phyloP scores from a whole-genome alignment of 2,329 filamentous ascomycete genomes.

The Balansia obtecta region DNA sequence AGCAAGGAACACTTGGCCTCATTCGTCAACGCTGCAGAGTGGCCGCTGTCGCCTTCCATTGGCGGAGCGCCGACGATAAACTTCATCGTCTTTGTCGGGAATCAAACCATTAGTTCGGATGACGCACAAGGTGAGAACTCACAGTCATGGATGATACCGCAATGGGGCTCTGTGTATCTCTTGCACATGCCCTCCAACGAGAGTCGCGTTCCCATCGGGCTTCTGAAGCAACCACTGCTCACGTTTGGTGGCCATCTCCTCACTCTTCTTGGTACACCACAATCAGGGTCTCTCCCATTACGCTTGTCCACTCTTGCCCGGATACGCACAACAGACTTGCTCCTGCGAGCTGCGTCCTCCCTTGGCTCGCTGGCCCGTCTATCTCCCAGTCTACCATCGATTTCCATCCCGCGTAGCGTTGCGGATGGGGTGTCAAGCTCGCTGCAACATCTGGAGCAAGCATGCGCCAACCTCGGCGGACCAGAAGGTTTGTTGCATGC shows the following conservation, averaged over 20 bases:
- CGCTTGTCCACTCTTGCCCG: conserved; percentile 74
- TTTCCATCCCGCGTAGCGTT: conserved; percentile 80
- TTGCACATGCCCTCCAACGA: conserved; percentile 35
- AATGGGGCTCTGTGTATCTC: conserved; percentile 71
- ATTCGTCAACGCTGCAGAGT: conserved; percentile 96
- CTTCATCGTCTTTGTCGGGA: conserved; percentile 83
- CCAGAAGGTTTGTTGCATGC: conserved; percentile 65
- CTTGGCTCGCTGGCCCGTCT: conserved; percentile 86
- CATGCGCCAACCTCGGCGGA: conserved; percentile 59
- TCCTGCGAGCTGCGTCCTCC: conserved; percentile 83
- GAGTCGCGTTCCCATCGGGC: conserved; percentile 45
- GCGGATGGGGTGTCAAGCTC: conserved; percentile 75
- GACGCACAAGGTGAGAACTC: conserved; percentile 32
- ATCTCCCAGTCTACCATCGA: conserved; percentile 71
- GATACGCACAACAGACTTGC: conserved; percentile 72
- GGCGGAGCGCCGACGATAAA: conserved; percentile 89
- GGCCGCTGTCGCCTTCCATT: conserved; percentile 90
- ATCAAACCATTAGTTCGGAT: conserved; percentile 51
- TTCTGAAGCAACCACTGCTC: conserved; percentile 68
- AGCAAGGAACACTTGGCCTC: conserved; percentile 79
- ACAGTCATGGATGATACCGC: conserved; percentile 78
- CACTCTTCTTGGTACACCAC: conserved; percentile 73
- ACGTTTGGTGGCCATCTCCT: conserved; percentile 87
- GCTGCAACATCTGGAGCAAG: conserved; percentile 61
- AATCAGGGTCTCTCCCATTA: conserved; percentile 71